A percentile compares a stretch with the other conserved stretches of the same genome.
Evolutionary conservation across 164 flowering plant species (phyloP).

Genomic region (Paratinospora sagittata): DNA sequence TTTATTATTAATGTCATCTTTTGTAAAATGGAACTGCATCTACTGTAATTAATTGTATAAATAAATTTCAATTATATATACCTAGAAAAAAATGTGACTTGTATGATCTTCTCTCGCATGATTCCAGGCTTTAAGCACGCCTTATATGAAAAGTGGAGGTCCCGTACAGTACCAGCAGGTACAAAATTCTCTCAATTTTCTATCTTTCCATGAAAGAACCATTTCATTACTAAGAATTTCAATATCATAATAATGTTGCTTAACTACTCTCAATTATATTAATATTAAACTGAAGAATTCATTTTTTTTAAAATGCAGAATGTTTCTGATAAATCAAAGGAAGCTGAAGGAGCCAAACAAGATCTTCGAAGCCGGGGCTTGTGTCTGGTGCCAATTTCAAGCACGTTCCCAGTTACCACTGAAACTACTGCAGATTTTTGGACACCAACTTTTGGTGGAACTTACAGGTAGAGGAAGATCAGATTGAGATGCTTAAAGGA

Average conservation of each 20-base stretch:
- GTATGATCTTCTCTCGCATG: neutral
- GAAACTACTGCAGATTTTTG: slow-evolving; percentile 62
- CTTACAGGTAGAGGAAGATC: slow-evolving; percentile 44
- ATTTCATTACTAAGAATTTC: too few relatives aligned
- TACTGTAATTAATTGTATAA: neutral
- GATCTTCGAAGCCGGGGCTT: slow-evolving; percentile 68
- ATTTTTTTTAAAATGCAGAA: slow-evolving; percentile 24
- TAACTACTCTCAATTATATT: neutral
- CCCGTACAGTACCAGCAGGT: slow-evolving; percentile 48
- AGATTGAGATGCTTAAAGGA: slow-evolving; percentile 2
- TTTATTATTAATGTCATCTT: neutral
- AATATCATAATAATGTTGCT: neutral
- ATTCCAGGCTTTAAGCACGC: slow-evolving; percentile 51
- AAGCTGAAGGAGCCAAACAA: slow-evolving; percentile 40
- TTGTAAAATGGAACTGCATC: neutral
- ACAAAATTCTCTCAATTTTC: neutral
- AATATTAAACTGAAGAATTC: neutral
- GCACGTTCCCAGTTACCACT: slow-evolving; percentile 50
- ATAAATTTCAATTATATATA: neutral
- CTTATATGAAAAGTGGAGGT: slow-evolving; percentile 70
- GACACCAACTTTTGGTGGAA: slow-evolving; percentile 73
- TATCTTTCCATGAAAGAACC: neutral
- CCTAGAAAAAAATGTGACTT: neutral
- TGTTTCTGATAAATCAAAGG: slow-evolving; percentile 40
- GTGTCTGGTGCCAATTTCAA: slow-evolving; percentile 67